Percentiles rank a stretch among this genome's conserved stretches.
These are phyloP conservation scores for Berberis thunbergii DNA, from an alignment of 164 flowering plant genomes.

Conservation along the genomic window DNA sequence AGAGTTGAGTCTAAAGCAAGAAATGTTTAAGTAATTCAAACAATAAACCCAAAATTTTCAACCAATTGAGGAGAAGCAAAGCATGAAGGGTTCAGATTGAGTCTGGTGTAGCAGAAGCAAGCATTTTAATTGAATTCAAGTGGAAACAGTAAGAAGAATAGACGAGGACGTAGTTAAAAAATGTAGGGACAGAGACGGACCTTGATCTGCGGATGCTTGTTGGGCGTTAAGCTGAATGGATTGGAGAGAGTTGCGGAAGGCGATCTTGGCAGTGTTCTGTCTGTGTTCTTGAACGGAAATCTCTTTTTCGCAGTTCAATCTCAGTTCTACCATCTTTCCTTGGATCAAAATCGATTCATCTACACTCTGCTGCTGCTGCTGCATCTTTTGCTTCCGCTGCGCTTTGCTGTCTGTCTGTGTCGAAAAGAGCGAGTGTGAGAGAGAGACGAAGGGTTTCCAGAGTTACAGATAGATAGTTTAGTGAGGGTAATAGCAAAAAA, in stretches of 20 bases:
- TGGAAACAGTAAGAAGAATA: not conserved
- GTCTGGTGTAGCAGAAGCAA: too few relatives aligned
- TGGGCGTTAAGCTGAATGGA: constrained; percentile 26
- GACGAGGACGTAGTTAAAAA: not conserved
- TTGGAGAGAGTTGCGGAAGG: constrained; percentile 23
- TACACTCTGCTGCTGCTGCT: not conserved
- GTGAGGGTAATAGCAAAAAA: too few relatives aligned
- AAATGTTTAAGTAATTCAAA: not conserved
- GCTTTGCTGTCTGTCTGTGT: too few relatives aligned
- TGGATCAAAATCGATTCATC: not conserved
- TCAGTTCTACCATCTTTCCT: constrained; percentile 22
- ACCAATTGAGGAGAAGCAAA: not conserved
- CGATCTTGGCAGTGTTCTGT: constrained; percentile 21
- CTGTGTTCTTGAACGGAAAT: constrained; percentile 27
- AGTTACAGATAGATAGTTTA: too few relatives aligned
- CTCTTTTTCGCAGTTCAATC: constrained; percentile 33
- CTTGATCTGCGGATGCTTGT: constrained; percentile 33
- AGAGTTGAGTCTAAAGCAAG: too few relatives aligned
- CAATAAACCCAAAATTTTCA: not conserved
- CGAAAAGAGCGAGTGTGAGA: too few relatives aligned
- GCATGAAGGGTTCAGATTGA: too few relatives aligned
- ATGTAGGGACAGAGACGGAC: constrained; percentile 11
- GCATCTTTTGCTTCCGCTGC: too few relatives aligned
- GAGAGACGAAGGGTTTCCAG: too few relatives aligned
- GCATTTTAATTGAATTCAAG: too few relatives aligned